A percentile compares a stretch with the other conserved stretches of the same genome.
Evolutionary conservation across 2,329 filamentous ascomycete species (phyloP).

Genomic region (Zymoseptoria passerinii): DNA sequence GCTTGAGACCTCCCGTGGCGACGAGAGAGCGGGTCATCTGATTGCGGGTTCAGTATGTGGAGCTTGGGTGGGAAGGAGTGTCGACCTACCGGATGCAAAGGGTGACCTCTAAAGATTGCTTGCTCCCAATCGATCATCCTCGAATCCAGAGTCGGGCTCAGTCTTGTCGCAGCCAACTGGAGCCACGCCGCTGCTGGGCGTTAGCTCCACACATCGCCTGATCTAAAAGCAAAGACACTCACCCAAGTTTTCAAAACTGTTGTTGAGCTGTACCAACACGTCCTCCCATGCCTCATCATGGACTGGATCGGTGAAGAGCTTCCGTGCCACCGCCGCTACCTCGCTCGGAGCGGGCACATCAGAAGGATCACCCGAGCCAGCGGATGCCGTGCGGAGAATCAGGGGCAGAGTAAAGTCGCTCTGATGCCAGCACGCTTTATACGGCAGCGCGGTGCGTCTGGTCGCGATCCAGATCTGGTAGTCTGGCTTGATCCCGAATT

Average conservation of each 20-base stretch:
- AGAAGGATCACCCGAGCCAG: not conserved
- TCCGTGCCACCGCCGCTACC: not conserved
- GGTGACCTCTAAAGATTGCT: slow-evolving; percentile 4
- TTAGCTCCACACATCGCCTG: not conserved
- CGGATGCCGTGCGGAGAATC: not conserved
- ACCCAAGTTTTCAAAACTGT: not conserved
- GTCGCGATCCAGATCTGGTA: not conserved
- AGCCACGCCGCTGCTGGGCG: not conserved
- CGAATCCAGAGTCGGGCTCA: not conserved
- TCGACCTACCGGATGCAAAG: slow-evolving; percentile 3
- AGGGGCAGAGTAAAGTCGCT: not conserved
- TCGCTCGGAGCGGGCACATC: not conserved
- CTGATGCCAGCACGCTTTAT: not conserved
- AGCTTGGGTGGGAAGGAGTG: not conserved
- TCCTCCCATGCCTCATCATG: not conserved
- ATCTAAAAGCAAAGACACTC: not conserved
- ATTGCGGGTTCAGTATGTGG: not conserved
- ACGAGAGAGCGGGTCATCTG: not conserved
- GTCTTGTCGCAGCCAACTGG: not conserved
- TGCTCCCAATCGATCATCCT: slow-evolving; percentile 3
- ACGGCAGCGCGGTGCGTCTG: not conserved
- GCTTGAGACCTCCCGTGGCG: not conserved
- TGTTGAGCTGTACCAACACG: not conserved
- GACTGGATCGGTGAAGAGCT: not conserved
- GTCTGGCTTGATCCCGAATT: not conserved